A percentile compares a stretch with the other conserved stretches of the same genome.
Conservation (phyloP, 495 filamentous ascomycete genomes). For the Hypoxylon perforatum region DNA sequence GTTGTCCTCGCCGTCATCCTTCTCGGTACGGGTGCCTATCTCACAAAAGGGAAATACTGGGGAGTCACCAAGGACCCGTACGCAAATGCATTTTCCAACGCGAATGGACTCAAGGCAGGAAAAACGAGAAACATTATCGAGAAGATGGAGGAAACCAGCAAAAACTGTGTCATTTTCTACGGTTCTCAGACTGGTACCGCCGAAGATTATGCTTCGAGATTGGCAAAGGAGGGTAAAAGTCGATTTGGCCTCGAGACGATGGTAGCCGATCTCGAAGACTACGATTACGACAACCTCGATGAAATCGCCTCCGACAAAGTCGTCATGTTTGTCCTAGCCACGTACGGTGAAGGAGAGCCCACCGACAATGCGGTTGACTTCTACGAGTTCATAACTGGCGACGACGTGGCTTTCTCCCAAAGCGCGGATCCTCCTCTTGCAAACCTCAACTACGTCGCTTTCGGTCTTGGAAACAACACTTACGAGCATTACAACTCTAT, state of each 20-base stretch:
- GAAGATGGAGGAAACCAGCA: slow-evolving; percentile 94
- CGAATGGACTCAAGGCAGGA: slow-evolving; percentile 81
- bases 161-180: slow-evolving; percentile 98
- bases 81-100: slow-evolving; percentile 71
- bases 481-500: slow-evolving; percentile 99
- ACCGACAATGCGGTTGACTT: slow-evolving; percentile 99
- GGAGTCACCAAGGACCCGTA: slow-evolving; percentile 88
- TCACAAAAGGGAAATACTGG: slow-evolving; percentile 97
- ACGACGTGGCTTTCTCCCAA: slow-evolving; percentile 83
- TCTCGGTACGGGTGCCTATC: slow-evolving; percentile 90
- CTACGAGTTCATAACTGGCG: slow-evolving; percentile 91
- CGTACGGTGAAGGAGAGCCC: slow-evolving; percentile 97
- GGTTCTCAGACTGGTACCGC: slow-evolving; percentile 98
- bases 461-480: slow-evolving; percentile 98
- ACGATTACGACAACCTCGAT: slow-evolving; percentile 96
- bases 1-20: slow-evolving; percentile 87
- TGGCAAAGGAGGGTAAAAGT: slow-evolving; percentile 97
- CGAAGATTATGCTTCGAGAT: slow-evolving; percentile 96
- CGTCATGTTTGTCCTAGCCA: slow-evolving; percentile 94
- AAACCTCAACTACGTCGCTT: slow-evolving; percentile 92
- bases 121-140: slow-evolving; percentile 92
- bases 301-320: slow-evolving; percentile 88
- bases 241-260: slow-evolving; percentile 97
- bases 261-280: slow-evolving; percentile 98
- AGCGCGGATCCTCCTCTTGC: slow-evolving; percentile 80